Evolutionary conservation across 306 rosid genomes (phyloP).

Genomic region (Herpetospermum pedunculosum): DNA sequence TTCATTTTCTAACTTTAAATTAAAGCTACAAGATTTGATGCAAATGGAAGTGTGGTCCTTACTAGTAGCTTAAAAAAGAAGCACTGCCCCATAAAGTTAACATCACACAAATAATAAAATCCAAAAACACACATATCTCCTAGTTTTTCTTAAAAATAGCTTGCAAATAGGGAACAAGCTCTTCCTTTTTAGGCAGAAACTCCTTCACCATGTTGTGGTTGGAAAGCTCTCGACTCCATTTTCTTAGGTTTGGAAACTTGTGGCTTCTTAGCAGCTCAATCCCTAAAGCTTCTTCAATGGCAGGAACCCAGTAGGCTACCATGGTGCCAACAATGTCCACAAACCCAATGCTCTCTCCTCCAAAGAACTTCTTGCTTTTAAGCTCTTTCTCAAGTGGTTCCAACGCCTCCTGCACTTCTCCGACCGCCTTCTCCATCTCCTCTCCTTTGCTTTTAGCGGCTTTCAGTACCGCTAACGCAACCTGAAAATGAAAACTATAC

Average conservation of each 20-base stretch:
- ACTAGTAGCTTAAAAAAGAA: too few relatives aligned
- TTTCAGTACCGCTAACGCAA: conserved; percentile 1
- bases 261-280: conserved; percentile 11
- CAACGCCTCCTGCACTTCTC: conserved; percentile 24
- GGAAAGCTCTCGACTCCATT: conserved; percentile 28
- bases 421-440: conserved; percentile 20
- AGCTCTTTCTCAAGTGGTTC: conserved; percentile 42
- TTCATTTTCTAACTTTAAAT: too few relatives aligned
- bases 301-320: conserved; percentile 37
- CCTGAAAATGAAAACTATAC: too few relatives aligned
- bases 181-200: conserved; percentile 19
- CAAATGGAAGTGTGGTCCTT: too few relatives aligned
- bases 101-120: too few relatives aligned
- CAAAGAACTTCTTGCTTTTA: conserved; percentile 35
- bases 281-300: conserved; percentile 25
- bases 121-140: too few relatives aligned
- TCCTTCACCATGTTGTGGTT: conserved; percentile 20
- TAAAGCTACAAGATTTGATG: too few relatives aligned
- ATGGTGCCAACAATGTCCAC: conserved; percentile 32
- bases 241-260: conserved; percentile 24
- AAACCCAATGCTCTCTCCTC: conserved; percentile 36
- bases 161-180: not conserved
- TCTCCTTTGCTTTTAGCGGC: conserved; percentile 7
- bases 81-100: too few relatives aligned
- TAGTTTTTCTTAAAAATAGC: not conserved